Conservation (phyloP, 1,284 basidiomycete species). For the Pseudozyma flocculosa region DNA sequence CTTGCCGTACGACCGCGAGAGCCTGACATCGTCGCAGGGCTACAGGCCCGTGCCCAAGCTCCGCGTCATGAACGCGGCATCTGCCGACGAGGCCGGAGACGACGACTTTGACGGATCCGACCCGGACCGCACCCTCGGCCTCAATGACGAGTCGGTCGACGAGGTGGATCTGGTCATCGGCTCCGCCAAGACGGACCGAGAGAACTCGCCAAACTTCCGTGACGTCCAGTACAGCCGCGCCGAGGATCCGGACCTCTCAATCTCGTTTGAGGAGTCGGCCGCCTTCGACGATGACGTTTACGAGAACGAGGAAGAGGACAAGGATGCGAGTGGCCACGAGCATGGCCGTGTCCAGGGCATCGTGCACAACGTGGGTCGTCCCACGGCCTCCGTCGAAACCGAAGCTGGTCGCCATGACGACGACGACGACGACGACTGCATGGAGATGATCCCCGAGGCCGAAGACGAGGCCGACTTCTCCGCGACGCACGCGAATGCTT, state of each 20-base stretch:
- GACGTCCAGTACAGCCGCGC: background rate
- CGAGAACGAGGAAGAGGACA: conserved; percentile 3
- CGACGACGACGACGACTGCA: conserved; percentile 5
- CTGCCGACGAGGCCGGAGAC: conserved; percentile 42
- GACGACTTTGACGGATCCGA: conserved; percentile 17
- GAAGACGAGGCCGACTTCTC: background rate
- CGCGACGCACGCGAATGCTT: too few relatives aligned
- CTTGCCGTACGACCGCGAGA: conserved; percentile 14
- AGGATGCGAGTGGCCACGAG: too few relatives aligned
- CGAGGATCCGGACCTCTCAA: conserved; percentile 1
- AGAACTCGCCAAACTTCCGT: conserved; percentile 4
- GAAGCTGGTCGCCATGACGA: too few relatives aligned
- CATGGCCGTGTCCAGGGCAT: too few relatives aligned
- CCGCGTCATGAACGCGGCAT: conserved; percentile 33
- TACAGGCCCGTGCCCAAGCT: conserved; percentile 15
- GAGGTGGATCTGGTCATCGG: conserved; percentile 51
- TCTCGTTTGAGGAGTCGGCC: background rate
- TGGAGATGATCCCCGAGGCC: conserved; percentile 4
- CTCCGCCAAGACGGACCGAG: conserved; percentile 30
- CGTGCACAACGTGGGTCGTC: too few relatives aligned
- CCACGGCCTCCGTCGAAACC: too few relatives aligned
- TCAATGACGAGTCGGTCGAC: conserved; percentile 51
- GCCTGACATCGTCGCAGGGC: too few relatives aligned
- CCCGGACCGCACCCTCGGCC: conserved; percentile 24
- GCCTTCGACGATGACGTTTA: conserved; percentile 11